Conservation (phyloP, 2,329 filamentous ascomycete species). For the Aschersonia sp. region DNA sequence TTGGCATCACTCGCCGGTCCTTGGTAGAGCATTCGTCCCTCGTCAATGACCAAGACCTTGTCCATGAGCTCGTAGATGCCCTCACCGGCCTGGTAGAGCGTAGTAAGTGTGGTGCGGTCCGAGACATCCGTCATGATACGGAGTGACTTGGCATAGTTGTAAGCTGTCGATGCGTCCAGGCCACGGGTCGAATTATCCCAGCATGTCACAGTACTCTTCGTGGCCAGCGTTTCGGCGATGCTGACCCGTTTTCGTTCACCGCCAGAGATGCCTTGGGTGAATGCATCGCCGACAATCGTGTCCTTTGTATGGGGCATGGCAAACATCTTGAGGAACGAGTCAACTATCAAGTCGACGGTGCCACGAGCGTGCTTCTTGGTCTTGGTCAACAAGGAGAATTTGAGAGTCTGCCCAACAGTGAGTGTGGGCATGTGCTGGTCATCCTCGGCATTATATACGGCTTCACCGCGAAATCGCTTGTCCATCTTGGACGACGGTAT, state of each 20-base stretch:
- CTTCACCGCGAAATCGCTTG: conserved; percentile 58
- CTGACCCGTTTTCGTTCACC: conserved; percentile 71
- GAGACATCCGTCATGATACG: conserved; percentile 62
- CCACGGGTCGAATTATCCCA: conserved; percentile 75
- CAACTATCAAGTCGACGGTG: conserved; percentile 49
- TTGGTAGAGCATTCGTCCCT: conserved; percentile 54
- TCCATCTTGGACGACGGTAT: conserved; percentile 54
- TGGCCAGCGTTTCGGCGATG: conserved; percentile 64
- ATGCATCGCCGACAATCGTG: conserved; percentile 63
- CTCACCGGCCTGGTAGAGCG: conserved; percentile 7
- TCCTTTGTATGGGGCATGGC: conserved; percentile 63
- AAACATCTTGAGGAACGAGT: conserved; percentile 62
- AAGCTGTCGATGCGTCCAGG: conserved; percentile 64
- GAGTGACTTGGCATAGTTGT: conserved; percentile 60
- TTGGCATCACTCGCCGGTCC: conserved; percentile 43
- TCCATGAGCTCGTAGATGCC: conserved; percentile 37
- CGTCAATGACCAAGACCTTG: conserved; percentile 47
- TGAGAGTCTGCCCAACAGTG: conserved; percentile 65
- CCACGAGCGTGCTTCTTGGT: conserved; percentile 50
- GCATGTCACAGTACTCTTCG: conserved; percentile 57
- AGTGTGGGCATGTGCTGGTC: conserved; percentile 61
- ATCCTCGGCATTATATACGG: conserved; percentile 67
- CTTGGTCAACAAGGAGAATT: conserved; percentile 63
- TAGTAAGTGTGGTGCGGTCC: conserved; percentile 13
- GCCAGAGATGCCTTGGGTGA: conserved; percentile 59